Evolutionary conservation across 257 asterid species (phyloP).

Genomic region (Scutellaria galericulata): DNA sequence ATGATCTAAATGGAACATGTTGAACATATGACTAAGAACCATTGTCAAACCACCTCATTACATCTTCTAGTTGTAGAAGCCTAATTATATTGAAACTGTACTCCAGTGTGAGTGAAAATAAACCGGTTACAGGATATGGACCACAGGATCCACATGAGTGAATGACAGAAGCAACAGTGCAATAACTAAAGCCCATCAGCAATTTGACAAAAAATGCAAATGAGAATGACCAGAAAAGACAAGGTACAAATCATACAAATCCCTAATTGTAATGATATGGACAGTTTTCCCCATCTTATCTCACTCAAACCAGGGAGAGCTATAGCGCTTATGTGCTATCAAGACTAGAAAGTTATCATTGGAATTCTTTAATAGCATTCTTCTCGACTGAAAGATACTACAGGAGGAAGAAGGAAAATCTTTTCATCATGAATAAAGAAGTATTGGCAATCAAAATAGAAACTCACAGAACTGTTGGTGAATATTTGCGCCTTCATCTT

Average conservation of each 20-base stretch:
- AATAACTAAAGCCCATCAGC: neutral
- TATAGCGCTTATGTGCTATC: neutral
- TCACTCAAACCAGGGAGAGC: neutral
- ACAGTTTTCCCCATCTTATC: neutral
- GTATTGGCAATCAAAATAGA: constrained; percentile 15
- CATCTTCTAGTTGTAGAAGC: neutral
- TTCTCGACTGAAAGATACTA: neutral
- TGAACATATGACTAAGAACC: neutral
- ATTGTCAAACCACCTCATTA: neutral
- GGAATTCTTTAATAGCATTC: neutral
- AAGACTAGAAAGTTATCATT: neutral
- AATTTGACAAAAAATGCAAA: neutral
- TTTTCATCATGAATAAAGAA: neutral
- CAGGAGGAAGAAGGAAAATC: neutral
- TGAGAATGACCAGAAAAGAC: too few species aligned
- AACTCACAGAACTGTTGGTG: constrained; percentile 94
- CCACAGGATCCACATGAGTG: neutral
- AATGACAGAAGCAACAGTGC: constrained; percentile 2
- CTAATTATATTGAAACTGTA: constrained; percentile 14
- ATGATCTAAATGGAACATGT: neutral
- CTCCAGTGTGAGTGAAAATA: neutral
- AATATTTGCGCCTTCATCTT: constrained; percentile 88
- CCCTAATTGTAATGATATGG: too few species aligned
- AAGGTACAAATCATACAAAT: too few species aligned
- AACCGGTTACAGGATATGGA: neutral